These are phyloP conservation scores for Thelonectria rubi DNA, from an alignment of 2,329 filamentous ascomycete genomes.

Conservation along the genomic window DNA sequence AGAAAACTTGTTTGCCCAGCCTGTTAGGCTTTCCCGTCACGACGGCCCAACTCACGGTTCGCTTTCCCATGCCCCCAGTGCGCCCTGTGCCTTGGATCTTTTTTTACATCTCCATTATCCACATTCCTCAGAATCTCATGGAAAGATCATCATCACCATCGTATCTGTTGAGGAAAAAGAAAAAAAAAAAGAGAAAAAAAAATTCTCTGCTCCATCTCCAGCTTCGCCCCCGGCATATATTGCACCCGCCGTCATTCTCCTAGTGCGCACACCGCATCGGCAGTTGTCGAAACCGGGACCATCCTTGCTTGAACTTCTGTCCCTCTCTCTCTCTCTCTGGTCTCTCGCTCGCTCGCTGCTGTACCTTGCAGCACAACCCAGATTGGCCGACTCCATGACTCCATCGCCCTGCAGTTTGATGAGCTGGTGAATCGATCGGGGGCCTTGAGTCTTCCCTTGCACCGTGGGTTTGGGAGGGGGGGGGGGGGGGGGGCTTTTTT, in stretches of 20 bases:
- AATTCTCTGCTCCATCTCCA: background rate
- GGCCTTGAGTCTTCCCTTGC: no score
- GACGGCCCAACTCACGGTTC: no score
- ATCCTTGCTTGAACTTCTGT: background rate
- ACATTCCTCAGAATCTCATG: background rate
- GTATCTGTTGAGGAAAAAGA: no score
- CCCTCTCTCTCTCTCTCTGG: background rate
- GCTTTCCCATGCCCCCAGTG: conserved; percentile 6
- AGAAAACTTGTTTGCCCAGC: no score
- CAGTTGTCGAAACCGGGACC: conserved; percentile 2
- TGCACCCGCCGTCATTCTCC: background rate
- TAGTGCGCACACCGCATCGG: background rate
- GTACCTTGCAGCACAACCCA: background rate
- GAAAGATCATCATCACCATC: background rate
- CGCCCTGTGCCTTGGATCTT: background rate
- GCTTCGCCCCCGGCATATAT: no score
- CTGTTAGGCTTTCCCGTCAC: no score
- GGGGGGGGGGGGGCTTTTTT: no score
- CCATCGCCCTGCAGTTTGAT: no score
- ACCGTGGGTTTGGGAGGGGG: no score
- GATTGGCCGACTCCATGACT: no score
- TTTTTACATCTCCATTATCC: background rate
- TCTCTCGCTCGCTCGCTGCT: background rate
- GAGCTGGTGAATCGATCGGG: no score
- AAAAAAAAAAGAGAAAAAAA: conserved; percentile 2